Evolutionary conservation across 768 basidiomycete genomes (phyloP).

Genomic region (Dendrothele bispora): DNA sequence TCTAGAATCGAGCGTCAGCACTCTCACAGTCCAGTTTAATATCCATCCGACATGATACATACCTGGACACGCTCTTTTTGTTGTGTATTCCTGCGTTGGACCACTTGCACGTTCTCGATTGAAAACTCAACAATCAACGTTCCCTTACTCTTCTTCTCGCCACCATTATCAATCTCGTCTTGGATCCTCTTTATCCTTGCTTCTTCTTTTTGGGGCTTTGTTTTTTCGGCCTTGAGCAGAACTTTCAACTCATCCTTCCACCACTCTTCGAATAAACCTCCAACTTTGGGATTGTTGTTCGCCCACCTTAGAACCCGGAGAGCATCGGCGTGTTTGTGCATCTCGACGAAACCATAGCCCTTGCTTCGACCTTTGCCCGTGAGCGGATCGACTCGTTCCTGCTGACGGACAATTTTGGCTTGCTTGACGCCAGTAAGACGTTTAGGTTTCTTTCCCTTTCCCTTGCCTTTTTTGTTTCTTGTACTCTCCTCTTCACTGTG

Average conservation of each 20-base stretch:
- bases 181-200: conserved; percentile 59
- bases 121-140: conserved; percentile 91
- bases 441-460: conserved; percentile 26
- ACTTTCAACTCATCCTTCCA: conserved; percentile 77
- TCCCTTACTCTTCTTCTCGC: conserved; percentile 41
- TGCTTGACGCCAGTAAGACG: conserved; percentile 67
- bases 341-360: conserved; percentile 95
- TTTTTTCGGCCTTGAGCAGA: conserved; percentile 54
- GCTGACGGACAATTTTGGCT: conserved; percentile 88
- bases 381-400: conserved; percentile 84
- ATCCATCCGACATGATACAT: background rate
- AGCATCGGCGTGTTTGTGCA: conserved; percentile 86
- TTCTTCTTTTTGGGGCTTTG: conserved; percentile 49
- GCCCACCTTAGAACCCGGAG: conserved; percentile 90
- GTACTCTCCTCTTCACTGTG: conserved; percentile 7
- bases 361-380: conserved; percentile 87
- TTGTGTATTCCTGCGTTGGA: conserved; percentile 67
- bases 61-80: conserved; percentile 38
- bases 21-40: background rate
- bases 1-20: background rate
- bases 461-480: conserved; percentile 20
- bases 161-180: conserved; percentile 44
- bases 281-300: conserved; percentile 80
- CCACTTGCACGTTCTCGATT: conserved; percentile 91
- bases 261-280: conserved; percentile 72